Base-by-base conservation (phyloP, 2,329 filamentous ascomycete species). In the Fusarium goolgardi region DNA sequence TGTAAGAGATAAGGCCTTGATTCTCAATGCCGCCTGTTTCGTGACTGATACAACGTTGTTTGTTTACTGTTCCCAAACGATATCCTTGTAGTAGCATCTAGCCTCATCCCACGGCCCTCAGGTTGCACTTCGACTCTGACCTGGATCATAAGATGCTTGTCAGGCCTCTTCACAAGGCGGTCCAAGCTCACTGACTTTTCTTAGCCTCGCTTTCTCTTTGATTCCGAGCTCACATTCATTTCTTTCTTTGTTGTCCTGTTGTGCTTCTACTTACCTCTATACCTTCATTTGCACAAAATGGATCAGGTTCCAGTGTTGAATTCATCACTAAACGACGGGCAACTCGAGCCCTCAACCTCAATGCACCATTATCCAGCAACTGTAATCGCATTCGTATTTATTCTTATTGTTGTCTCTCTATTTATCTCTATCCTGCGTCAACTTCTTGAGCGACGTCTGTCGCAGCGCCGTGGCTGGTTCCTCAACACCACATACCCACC, bases 341-440 rank as follows among this genome's bases (percentile, higher is more conserved):
- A 45, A 35, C 21, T 27, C 15, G 49, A 59, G 8, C 54, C 59
- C 31, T 57, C 54, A 12, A 4, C 46, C 21, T 58, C 54, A 6
- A 65, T 71, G 40, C 41, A 49, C 23, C 67, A 65, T 20, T 58
- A 53, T 25, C 65, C 67, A 46, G 69, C 64, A 53, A 69, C 71
- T 43, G 55, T 73, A 32, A 43, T 69, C 35, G 65, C 72, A 37
- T 59, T 74, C n/a, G 47, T 50, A 16, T 50, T 74, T 27, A 46
- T 66, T 20, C 58, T 74, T 27, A 23, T 60, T 13, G 40, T 70
- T 13, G 50, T 70, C 6, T 65, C 63, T 37, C 55, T 74, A 7
- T 65, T 73, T 46, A 23, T 73, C 10, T 69, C 56, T 7, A 45
- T 72, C 37, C 44, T 71, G 5, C 63, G 63, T 18, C 67, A 71